Evolutionary conservation across 2,329 filamentous ascomycete genomes (phyloP).

Genomic region (Endothia cerciana): DNA sequence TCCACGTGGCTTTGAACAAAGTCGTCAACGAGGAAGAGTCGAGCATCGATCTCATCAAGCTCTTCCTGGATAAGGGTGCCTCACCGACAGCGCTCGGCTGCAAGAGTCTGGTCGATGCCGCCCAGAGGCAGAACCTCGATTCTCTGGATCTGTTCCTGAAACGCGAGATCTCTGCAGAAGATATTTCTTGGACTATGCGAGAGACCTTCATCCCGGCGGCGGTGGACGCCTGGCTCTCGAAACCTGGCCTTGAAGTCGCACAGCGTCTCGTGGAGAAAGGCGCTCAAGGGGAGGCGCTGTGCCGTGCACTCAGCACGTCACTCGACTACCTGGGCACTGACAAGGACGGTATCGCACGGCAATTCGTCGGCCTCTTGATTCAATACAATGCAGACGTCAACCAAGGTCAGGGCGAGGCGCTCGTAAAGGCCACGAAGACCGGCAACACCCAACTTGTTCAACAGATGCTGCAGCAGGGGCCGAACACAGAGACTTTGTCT

Average conservation of each 20-base stretch:
- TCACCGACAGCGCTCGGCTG: constrained; percentile 56
- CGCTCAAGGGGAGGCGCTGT: constrained; percentile 50
- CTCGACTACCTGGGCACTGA: constrained; percentile 48
- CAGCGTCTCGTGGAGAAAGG: constrained; percentile 54
- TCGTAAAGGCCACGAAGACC: constrained; percentile 57
- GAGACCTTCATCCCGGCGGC: constrained; percentile 49
- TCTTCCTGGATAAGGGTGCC: constrained; percentile 56
- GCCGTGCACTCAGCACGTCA: constrained; percentile 49
- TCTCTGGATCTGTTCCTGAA: constrained; percentile 49
- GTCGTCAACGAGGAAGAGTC: constrained; percentile 58
- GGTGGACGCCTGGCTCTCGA: constrained; percentile 50
- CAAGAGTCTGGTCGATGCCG: constrained; percentile 56
- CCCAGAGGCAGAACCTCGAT: constrained; percentile 43
- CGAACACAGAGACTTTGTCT: constrained; percentile 54
- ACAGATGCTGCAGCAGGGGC: constrained; percentile 53
- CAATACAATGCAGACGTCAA: constrained; percentile 51
- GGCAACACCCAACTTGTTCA: constrained; percentile 54
- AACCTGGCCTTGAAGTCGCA: constrained; percentile 51
- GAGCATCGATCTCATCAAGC: constrained; percentile 50
- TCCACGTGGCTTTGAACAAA: constrained; percentile 55
- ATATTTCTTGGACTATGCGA: constrained; percentile 50
- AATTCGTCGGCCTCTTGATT: constrained; percentile 50
- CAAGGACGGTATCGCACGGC: constrained; percentile 44
- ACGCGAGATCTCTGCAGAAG: constrained; percentile 44
- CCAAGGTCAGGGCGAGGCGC: constrained; percentile 54